Evolutionary conservation across 1,284 basidiomycete genomes (phyloP).

Genomic region (Malassezia slooffiae): DNA sequence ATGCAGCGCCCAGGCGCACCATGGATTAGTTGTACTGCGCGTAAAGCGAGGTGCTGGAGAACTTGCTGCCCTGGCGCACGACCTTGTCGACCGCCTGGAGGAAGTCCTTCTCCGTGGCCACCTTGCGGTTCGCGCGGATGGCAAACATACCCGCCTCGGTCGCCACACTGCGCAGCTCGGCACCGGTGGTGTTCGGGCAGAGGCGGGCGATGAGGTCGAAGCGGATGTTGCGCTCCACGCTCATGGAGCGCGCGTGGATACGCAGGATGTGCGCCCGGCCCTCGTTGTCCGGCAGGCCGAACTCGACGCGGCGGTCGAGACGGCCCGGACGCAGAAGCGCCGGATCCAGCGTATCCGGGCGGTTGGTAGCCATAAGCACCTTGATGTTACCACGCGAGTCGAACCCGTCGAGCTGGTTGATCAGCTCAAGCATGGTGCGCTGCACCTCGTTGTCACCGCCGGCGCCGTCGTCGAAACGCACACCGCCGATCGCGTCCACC

Average conservation of each 20-base stretch:
- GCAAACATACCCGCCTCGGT: constrained; percentile 99
- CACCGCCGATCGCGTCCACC: constrained; percentile 92
- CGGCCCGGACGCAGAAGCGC: constrained; percentile 90
- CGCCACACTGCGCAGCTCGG: constrained; percentile 87
- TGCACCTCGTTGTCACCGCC: constrained; percentile 99
- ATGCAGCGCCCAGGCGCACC: too few relatives aligned
- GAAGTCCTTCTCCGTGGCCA: constrained; percentile 94
- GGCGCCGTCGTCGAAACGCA: constrained; percentile 96
- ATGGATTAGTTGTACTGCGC: constrained; percentile 25
- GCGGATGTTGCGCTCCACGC: constrained; percentile 88
- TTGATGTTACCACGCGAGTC: constrained; percentile 98
- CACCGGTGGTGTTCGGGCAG: constrained; percentile 95
- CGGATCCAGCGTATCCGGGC: constrained; percentile 95
- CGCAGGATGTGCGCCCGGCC: constrained; percentile 91
- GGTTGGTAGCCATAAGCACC: constrained; percentile 97
- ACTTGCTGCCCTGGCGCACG: constrained; percentile 92
- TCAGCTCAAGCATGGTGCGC: constrained; percentile 97
- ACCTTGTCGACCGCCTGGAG: constrained; percentile 97
- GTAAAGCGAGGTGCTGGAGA: constrained; percentile 54
- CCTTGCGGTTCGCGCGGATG: constrained; percentile 88
- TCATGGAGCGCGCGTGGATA: constrained; percentile 94
- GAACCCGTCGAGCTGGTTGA: constrained; percentile 97
- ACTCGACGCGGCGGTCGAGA: constrained; percentile 90
- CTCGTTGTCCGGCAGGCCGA: constrained; percentile 86
- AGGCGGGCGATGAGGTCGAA: constrained; percentile 93